Percentiles rank a stretch among this genome's conserved stretches.
Evolutionary conservation across 768 basidiomycete species (phyloP).

Genomic region (Boletus barrowsii): DNA sequence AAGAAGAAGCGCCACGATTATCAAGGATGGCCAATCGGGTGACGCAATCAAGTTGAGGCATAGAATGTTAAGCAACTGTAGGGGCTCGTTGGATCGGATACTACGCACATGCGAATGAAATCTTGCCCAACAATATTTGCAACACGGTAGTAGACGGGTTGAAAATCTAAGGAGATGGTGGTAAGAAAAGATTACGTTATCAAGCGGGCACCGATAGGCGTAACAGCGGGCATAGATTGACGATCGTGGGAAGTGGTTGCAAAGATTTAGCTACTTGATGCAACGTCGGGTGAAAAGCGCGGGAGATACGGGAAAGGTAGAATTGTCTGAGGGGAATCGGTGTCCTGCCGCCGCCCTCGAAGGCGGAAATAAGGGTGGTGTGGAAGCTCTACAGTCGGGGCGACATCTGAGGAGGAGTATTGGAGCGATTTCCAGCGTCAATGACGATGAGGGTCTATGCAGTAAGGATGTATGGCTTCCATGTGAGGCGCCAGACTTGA

Average conservation of each 20-base stretch:
- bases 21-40: neutral
- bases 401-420: too few relatives aligned
- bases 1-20: neutral
- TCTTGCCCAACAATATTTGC: too few relatives aligned
- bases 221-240: neutral
- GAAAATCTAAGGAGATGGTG: too few relatives aligned
- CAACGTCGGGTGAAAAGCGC: conserved; percentile 5
- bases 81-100: neutral
- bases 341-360: too few relatives aligned
- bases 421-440: too few relatives aligned
- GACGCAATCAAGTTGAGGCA: neutral
- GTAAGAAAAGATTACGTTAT: neutral
- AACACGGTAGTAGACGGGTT: too few relatives aligned
- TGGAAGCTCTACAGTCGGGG: too few relatives aligned
- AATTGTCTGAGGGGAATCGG: too few relatives aligned
- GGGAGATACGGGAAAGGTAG: neutral
- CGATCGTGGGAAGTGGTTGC: conserved; percentile 5
- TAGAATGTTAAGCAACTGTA: neutral
- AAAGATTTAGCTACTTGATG: neutral
- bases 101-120: neutral
- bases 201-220: conserved; percentile 6
- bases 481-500: too few relatives aligned
- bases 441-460: too few relatives aligned
- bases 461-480: too few relatives aligned
- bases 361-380: too few relatives aligned